Evolutionary conservation across 2,329 filamentous ascomycete species (phyloP), one percentile per base, ranked within the genome.

Genomic region (Fusarium equiseti): DNA sequence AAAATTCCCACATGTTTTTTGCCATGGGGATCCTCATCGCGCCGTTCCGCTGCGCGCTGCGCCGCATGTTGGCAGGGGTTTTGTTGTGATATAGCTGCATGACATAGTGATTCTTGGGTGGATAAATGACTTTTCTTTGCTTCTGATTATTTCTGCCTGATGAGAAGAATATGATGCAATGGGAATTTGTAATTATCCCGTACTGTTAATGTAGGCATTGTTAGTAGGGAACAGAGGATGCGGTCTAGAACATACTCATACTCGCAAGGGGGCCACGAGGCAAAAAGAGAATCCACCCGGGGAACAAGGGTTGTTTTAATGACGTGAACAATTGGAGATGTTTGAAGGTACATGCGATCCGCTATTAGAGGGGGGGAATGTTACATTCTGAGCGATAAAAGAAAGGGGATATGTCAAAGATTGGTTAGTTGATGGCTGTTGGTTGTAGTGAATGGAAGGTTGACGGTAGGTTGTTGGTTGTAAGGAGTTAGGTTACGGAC

Each of bases 201-300:
- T 20, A 20, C 20, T 20, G 20, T 20, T 20, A 20, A 20, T 20
- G 20, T 20, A 20, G 20, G 20, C 20, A 20, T 24, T 22, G 29
- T n/a, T 44, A 6, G 7, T 24, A 53, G 22, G 40, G 29, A 40
- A 22, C 9, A 20, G 6, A 9, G 12, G 24, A 59, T 32, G 27
- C 22, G 53, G 67, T 51, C 63, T 68, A 58, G 61, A 64, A 63
- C 61, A 45, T 50, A 46, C 48, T 43, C 20, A 20, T 20, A 59
- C 48, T 43, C 31, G 35, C 68, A 63, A 54, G 68, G 68, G 68
- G 58, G 68, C 68, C 68, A 71, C 67, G 54, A 68, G 67, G 52
- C 44, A 49, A 45, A n/a, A 48, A 49, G 31, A 48, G n/a, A 46
- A 43, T 22, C 68, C 68, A 71, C 68, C 20, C 46, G 55, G 60